These are phyloP conservation scores for Aspergillus udagawae DNA, from an alignment of 2,329 filamentous ascomycete species.

Conservation along the genomic window DNA sequence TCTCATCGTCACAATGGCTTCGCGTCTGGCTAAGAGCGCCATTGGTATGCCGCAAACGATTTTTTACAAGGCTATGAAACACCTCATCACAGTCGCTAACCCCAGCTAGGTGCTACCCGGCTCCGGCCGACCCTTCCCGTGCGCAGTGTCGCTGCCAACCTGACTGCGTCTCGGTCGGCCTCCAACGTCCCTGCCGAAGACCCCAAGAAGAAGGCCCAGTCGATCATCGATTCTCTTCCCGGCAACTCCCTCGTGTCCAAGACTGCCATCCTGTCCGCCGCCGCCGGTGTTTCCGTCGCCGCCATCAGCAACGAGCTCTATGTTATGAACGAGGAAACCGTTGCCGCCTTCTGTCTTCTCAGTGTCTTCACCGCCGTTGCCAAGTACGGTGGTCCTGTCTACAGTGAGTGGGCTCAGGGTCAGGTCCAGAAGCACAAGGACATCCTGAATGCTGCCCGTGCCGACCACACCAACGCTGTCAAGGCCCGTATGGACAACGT, in stretches of 20 bases:
- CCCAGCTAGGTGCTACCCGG: constrained; percentile 73
- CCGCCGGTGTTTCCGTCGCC: constrained; percentile 84
- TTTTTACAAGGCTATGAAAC: constrained; percentile 13
- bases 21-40: constrained; percentile 92
- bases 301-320: constrained; percentile 99
- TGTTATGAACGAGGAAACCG: constrained; percentile 97
- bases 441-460: constrained; percentile 89
- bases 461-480: constrained; percentile 93
- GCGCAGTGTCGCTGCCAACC: constrained; percentile 68
- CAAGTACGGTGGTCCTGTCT: constrained; percentile 89
- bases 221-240: constrained; percentile 86
- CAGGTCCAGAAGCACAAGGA: constrained; percentile 90
- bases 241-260: constrained; percentile 92
- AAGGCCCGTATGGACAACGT: constrained; percentile 92
- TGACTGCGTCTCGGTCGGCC: constrained; percentile 64
- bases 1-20: constrained; percentile 81
- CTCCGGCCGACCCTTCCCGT: constrained; percentile 76
- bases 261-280: constrained; percentile 92
- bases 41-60: constrained; percentile 65
- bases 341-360: constrained; percentile 87
- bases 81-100: constrained; percentile 29
- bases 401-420: constrained; percentile 84
- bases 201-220: constrained; percentile 95
- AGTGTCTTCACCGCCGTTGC: constrained; percentile 89
- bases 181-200: constrained; percentile 80